Base-by-base conservation (phyloP, 768 basidiomycete genomes). In the Pleurotus eryngii region DNA sequence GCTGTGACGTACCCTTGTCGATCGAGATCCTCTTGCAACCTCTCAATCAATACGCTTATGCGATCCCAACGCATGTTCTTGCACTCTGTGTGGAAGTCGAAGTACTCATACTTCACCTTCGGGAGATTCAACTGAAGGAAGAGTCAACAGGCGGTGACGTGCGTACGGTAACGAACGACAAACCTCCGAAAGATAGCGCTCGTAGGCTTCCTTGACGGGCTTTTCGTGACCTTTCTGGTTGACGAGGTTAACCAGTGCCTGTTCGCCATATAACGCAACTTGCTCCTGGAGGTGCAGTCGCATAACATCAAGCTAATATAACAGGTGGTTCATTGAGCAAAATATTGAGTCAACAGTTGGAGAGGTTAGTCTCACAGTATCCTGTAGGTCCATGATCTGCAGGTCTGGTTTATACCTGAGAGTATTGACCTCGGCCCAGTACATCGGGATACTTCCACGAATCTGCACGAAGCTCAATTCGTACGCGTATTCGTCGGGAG, bases 51-150 rank as follows among this genome's bases (percentile, higher is more conserved):
- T 14, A 93, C 69, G 54, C 83, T 83, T 61, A 99, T 92, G 46
- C 95, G 84, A 68, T 99, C 93, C 86, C 93, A 99, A 42, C 92
- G 87, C 89, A 98, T 92, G 49, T 90, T 80, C 67, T 85, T 90
- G 78, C 95, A 98, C 70, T 98, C 95, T 59, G 82, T 86, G 69
- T 98, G 96, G 76, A 99, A 99, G 67, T 99, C 97, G 65, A 98
- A 99, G 74, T 98, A 97, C 61, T 90, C 79, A 66, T 99, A 99
- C 64, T 84, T 85, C 40, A 91, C 86, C 30, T 85, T 78, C 3
- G 86, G 78, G 35, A 89, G 65, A 63, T 84, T 78, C 51, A 84
- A 69, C 90, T 91, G 54, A 11, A 62, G 45, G 11, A n/a, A 40
- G 20, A n/a, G 57, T 55, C 55, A 49, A 58, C 49, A 22, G 62